Conservation (phyloP, 352 stramenopile species). For the Phytophthora syringae region DNA sequence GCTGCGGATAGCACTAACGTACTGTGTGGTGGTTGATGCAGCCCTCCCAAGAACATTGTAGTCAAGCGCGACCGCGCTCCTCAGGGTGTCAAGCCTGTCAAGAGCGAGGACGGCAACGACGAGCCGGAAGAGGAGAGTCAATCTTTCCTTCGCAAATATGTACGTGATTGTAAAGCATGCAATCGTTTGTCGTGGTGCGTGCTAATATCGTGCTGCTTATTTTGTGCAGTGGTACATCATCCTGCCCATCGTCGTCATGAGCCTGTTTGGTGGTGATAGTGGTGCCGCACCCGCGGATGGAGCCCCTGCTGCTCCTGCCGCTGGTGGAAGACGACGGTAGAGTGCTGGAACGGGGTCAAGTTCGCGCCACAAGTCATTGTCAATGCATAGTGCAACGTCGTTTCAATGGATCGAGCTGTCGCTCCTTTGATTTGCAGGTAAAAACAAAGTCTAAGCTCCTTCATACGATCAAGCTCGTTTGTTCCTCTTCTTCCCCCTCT, state of each 20-base stretch:
- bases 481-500: constrained; percentile 28
- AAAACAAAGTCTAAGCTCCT: constrained; percentile 12
- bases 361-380: background rate
- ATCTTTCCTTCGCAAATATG: constrained; percentile 87
- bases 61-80: constrained; percentile 68
- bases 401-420: background rate
- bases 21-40: constrained; percentile 19
- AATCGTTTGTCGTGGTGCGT: background rate
- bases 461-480: constrained; percentile 44
- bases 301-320: constrained; percentile 28
- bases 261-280: constrained; percentile 65
- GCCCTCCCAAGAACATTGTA: constrained; percentile 67
- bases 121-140: constrained; percentile 68
- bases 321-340: constrained; percentile 41
- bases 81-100: constrained; percentile 75
- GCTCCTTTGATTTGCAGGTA: background rate
- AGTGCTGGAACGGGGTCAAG: constrained; percentile 5
- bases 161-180: constrained; percentile 41
- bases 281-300: constrained; percentile 45
- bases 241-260: constrained; percentile 79
- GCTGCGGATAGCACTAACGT: background rate
- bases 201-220: constrained; percentile 16
- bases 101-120: constrained; percentile 64
- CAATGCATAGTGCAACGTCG: background rate
- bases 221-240: constrained; percentile 84